A percentile compares a stretch with the other conserved stretches of the same genome.
These are phyloP conservation scores for Lepidium didymum DNA, from an alignment of 345 rosid species.

Conservation along the genomic window DNA sequence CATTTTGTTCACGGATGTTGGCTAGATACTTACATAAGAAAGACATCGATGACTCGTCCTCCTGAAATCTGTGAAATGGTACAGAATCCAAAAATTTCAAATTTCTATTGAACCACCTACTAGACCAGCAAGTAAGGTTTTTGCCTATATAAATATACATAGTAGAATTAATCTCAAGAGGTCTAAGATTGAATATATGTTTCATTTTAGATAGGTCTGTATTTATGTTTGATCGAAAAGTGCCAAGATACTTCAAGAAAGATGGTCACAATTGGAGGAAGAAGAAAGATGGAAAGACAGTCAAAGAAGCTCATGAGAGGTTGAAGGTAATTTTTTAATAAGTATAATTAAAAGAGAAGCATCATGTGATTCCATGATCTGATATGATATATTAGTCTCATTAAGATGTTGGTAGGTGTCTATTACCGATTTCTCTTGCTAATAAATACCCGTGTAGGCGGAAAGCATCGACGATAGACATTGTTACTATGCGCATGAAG, in stretches of 20 bases:
- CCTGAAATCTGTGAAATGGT: too few relatives aligned
- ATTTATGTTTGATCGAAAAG: neutral
- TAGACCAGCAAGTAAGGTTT: too few relatives aligned
- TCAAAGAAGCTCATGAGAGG: constrained; percentile 94
- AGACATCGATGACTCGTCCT: too few relatives aligned
- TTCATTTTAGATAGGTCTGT: constrained; percentile 8
- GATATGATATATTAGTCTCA: neutral
- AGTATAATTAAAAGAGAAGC: too few relatives aligned
- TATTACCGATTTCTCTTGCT: neutral
- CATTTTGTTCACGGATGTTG: too few relatives aligned
- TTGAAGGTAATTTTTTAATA: constrained; percentile 61
- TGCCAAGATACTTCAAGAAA: constrained; percentile 84
- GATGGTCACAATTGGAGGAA: constrained; percentile 97
- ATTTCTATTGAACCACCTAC: too few relatives aligned
- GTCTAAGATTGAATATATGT: too few relatives aligned
- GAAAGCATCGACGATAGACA: constrained; percentile 90
- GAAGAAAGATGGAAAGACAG: constrained; percentile 88
- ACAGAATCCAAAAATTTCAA: too few relatives aligned
- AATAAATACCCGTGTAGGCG: constrained; percentile 39
- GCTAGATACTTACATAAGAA: too few relatives aligned
- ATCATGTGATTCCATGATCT: neutral
- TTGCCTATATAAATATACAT: too few relatives aligned
- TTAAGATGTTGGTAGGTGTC: neutral
- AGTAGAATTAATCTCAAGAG: too few relatives aligned
- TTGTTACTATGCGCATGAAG: constrained; percentile 96